Evolutionary conservation across 116 monocot genomes (phyloP).

Genomic region (Trichopus zeylanicus): DNA sequence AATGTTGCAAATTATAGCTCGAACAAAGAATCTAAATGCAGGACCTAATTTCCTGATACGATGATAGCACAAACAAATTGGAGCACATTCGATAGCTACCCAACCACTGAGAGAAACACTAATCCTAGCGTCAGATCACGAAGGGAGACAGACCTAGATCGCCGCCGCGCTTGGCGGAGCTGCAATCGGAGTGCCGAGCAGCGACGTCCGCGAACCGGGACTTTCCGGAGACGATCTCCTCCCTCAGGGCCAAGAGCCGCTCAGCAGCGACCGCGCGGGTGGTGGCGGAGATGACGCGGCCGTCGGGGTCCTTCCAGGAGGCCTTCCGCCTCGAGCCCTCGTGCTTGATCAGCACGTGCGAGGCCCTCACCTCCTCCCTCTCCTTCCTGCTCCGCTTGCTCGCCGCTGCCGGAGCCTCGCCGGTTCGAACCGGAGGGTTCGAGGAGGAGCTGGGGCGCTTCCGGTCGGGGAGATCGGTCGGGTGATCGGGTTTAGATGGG

Average conservation of each 20-base stretch:
- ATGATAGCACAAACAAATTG: too few relatives aligned
- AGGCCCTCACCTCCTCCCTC: slow-evolving; percentile 52
- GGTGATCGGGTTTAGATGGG: not conserved
- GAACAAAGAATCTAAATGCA: too few relatives aligned
- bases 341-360: slow-evolving; percentile 92
- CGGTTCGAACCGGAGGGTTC: not conserved
- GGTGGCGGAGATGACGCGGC: slow-evolving; percentile 49
- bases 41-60: too few relatives aligned
- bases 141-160: slow-evolving; percentile 50
- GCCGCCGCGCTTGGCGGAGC: slow-evolving; percentile 92
- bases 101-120: too few relatives aligned
- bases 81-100: too few relatives aligned
- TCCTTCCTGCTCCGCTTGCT: slow-evolving; percentile 4
- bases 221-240: slow-evolving; percentile 50
- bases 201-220: slow-evolving; percentile 59
- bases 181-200: slow-evolving; percentile 65
- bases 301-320: slow-evolving; percentile 88
- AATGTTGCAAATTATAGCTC: too few relatives aligned
- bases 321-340: slow-evolving; percentile 79
- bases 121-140: not conserved
- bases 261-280: slow-evolving; percentile 47
- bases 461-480: not conserved
- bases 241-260: slow-evolving; percentile 29
- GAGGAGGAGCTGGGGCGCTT: slow-evolving; percentile 1
- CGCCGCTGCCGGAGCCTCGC: not conserved